Conservation (phyloP, 257 asterid species). For the Solanum sparsipilum region DNA sequence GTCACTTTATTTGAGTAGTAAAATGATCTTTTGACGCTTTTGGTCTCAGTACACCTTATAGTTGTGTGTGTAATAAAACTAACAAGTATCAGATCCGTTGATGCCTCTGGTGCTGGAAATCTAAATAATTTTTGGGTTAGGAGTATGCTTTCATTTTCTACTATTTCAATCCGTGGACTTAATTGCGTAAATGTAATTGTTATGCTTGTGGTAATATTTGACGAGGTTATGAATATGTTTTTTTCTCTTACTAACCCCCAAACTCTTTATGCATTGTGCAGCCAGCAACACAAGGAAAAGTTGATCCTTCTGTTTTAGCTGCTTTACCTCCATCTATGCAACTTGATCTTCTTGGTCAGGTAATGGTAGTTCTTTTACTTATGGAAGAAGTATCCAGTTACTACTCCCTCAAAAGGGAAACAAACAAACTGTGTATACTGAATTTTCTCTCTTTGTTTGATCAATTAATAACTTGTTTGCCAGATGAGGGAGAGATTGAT, state of each 20-base stretch:
- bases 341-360: constrained; percentile 99
- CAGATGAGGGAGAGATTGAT: constrained; percentile 99
- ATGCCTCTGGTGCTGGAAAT: not conserved
- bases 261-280: constrained; percentile 12
- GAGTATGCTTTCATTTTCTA: not conserved
- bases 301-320: constrained; percentile 94
- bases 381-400: not conserved
- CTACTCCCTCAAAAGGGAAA: not conserved
- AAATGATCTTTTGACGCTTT: not conserved
- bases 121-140: not conserved
- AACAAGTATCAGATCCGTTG: not conserved
- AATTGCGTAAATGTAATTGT: not conserved
- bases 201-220: not conserved
- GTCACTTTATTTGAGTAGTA: not conserved
- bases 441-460: not conserved
- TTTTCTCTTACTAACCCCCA: not conserved
- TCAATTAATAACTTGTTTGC: constrained; percentile 15
- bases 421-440: not conserved
- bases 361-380: constrained; percentile 6
- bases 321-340: constrained; percentile 97
- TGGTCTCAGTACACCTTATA: not conserved
- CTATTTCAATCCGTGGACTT: not conserved
- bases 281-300: constrained; percentile 82
- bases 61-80: not conserved
- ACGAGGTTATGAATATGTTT: not conserved